Evolutionary conservation across 345 rosid species (phyloP), one percentile per base, ranked within the genome.

Genomic region (Populus deltoides): DNA sequence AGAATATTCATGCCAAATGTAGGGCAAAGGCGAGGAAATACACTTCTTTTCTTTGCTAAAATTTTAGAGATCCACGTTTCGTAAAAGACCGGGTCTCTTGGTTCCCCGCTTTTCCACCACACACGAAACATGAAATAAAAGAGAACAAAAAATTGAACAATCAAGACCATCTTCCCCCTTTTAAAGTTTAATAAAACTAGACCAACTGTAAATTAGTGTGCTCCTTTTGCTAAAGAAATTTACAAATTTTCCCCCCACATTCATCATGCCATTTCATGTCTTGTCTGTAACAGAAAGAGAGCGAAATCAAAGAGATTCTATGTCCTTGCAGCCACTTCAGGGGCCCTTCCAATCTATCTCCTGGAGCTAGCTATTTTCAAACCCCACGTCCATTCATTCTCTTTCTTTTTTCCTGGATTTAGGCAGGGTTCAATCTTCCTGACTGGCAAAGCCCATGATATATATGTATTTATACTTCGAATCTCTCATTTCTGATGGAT

Each of bases 61-160:
- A 81, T 73, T 77, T 76, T 80, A 78, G 82, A 79, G 88, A 87
- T 83, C 84, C 86, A 77, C 69, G 35, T 78, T 82, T 11, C 43
- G 49, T 51, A 66, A 4, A 62, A 66, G 87, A 86, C 85, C 90
- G 87, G 68, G 83, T 87, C 90, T 86, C 51, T 68, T 78, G 89
- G 77, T 76, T 65, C 71, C 72, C 77, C 77, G 2, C 25, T 36
- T 81, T 75, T 66, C 73, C 73, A 78, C 71, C 85, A 70, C 86
- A 62, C 24, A 18, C 57, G 5, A 61, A 20, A 72, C 47, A 53
- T 76, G 72, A 83, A 68, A 69, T 61, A 57, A 38, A 71, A 17
- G 43, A 74, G 17, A 25, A 62, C 16, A 11, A 29, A 75, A 29
- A 45, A 63, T 80, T 51, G n/a, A 66, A 74, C 8, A 59, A 81